These are phyloP conservation scores for Magnusiomyces clavatus DNA, from an alignment of 1,139 yeast genomes.

Conservation along the genomic window DNA sequence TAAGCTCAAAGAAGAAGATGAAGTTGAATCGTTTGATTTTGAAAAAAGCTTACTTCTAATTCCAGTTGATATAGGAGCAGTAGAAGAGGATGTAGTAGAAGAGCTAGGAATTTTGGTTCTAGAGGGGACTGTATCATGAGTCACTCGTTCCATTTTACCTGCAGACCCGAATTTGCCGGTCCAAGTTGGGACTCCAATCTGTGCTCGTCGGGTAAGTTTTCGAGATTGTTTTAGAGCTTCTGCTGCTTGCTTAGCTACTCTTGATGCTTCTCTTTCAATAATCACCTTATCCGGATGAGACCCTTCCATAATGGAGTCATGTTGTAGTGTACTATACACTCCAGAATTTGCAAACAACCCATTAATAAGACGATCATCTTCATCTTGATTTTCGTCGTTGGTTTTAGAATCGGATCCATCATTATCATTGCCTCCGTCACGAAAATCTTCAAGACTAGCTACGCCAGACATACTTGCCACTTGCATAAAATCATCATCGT, in stretches of 20 bases:
- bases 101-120: constrained; percentile 7
- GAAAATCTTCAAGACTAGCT: constrained; percentile 44
- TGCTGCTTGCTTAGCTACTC: constrained; percentile 73
- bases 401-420: not conserved
- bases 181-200: constrained; percentile 89
- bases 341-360: constrained; percentile 67
- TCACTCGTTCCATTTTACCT: constrained; percentile 35
- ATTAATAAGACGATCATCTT: constrained; percentile 58
- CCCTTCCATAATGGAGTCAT: constrained; percentile 65
- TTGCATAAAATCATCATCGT: constrained; percentile 43
- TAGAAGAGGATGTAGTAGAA: not conserved
- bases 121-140: not conserved
- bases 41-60: constrained; percentile 17
- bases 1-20: constrained; percentile 11
- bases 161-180: constrained; percentile 89
- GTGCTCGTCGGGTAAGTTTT: constrained; percentile 50
- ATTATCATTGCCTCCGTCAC: constrained; percentile 26
- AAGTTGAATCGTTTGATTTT: no score
- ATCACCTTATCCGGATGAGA: constrained; percentile 46
- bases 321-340: constrained; percentile 69
- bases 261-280: constrained; percentile 67
- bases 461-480: constrained; percentile 52
- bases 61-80: not conserved
- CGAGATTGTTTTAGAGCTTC: constrained; percentile 64
- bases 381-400: constrained; percentile 27